Evolutionary conservation across 305 asterid species (phyloP).

Genomic region (Fraxinus angustifolia): DNA sequence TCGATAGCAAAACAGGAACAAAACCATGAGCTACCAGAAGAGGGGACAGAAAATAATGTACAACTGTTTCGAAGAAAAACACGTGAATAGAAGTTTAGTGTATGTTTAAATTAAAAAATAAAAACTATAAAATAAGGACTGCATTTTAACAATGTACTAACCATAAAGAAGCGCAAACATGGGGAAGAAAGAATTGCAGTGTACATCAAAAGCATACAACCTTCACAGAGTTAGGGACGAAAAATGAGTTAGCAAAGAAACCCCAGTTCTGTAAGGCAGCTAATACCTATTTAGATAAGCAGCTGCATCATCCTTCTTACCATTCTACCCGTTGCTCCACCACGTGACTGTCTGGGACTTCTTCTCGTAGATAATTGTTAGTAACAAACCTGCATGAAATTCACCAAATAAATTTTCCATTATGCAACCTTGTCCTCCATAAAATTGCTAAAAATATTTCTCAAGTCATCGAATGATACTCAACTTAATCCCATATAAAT

Average conservation of each 20-base stretch:
- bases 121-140: not conserved
- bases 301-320: constrained; percentile 36
- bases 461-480: not conserved
- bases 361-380: constrained; percentile 96
- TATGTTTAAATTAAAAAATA: constrained; percentile 1
- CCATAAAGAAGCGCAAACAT: constrained; percentile 82
- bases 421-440: not conserved
- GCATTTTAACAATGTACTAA: constrained; percentile 31
- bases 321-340: constrained; percentile 99
- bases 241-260: constrained; percentile 29
- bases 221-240: constrained; percentile 45
- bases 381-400: constrained; percentile 73
- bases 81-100: constrained; percentile 23
- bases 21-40: constrained; percentile 92
- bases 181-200: constrained; percentile 99
- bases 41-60: constrained; percentile 89
- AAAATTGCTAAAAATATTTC: constrained; percentile 4
- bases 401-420: constrained; percentile 15
- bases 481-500: constrained; percentile 9
- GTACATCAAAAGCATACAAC: constrained; percentile 98
- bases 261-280: not conserved
- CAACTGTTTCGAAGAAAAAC: constrained; percentile 47
- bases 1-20: constrained; percentile 76
- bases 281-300: not conserved
- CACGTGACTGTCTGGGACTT: constrained; percentile 86